Conservation (phyloP, 768 basidiomycete genomes). For the Hygrophorus pudorinus region DNA sequence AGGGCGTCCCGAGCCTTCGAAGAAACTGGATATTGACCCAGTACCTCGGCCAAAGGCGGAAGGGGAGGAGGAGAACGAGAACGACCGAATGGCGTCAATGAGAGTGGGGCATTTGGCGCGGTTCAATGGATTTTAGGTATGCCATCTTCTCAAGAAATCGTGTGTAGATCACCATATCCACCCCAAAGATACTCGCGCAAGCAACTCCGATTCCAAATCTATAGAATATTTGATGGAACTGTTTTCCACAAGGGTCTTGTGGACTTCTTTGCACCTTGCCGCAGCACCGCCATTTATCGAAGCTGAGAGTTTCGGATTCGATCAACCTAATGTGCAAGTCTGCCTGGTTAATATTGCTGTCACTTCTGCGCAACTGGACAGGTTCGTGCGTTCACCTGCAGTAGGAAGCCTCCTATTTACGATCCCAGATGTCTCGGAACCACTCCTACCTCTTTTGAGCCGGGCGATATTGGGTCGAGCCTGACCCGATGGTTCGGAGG, state of each 20-base stretch:
- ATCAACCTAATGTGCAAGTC: constrained; percentile 64
- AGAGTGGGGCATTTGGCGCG: constrained; percentile 58
- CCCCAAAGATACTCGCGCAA: neutral
- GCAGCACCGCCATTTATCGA: constrained; percentile 32
- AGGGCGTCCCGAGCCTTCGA: constrained; percentile 15
- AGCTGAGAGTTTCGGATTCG: constrained; percentile 43
- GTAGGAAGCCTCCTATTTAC: neutral
- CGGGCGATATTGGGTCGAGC: constrained; percentile 56
- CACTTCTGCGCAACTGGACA: constrained; percentile 34
- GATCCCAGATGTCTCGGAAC: constrained; percentile 16
- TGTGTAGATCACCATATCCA: constrained; percentile 11
- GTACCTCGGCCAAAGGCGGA: constrained; percentile 36
- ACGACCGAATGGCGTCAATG: constrained; percentile 61
- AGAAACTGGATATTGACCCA: constrained; percentile 8
- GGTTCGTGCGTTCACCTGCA: constrained; percentile 20
- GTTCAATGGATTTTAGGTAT: constrained; percentile 54
- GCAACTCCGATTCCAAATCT: neutral
- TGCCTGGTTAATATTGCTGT: constrained; percentile 50
- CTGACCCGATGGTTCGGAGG: constrained; percentile 56
- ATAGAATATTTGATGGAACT: constrained; percentile 27
- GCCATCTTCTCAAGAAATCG: constrained; percentile 13
- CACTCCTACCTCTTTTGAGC: constrained; percentile 38
- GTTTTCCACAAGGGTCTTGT: constrained; percentile 43
- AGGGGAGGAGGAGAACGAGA: constrained; percentile 56
- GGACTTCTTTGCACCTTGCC: constrained; percentile 45